Conservation (phyloP, 352 stramenopile species). For the Blastocystis sp. region DNA sequence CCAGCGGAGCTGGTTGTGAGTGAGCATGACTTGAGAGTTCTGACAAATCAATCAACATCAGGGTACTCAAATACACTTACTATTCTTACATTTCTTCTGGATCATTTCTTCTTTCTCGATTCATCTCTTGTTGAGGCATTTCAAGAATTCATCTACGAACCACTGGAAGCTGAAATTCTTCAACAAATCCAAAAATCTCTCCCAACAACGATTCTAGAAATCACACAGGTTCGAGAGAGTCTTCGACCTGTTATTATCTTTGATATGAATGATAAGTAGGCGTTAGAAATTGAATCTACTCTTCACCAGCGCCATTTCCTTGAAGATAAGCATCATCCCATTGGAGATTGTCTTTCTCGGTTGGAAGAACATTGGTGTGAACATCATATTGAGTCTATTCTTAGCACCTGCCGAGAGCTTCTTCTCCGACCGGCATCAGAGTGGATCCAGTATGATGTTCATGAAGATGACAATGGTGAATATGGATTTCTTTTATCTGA, state of each 20-base stretch:
- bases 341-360: background rate
- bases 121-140: background rate
- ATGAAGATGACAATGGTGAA: background rate
- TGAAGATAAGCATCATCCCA: background rate
- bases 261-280: background rate
- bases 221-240: background rate
- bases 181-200: background rate
- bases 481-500: background rate
- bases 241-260: background rate
- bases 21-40: background rate
- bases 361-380: constrained; percentile 7
- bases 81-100: background rate
- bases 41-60: background rate
- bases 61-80: background rate
- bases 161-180: background rate
- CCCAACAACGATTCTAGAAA: background rate
- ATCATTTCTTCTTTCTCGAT: background rate
- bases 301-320: background rate
- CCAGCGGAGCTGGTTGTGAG: background rate
- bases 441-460: constrained; percentile 6
- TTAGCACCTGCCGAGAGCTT: background rate
- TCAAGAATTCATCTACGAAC: background rate
- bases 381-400: background rate
- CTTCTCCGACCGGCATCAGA: background rate
- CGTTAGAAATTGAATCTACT: background rate